Evolutionary conservation across 2,329 filamentous ascomycete genomes (phyloP).

Genomic region (Rhytidhysteron rufulum): DNA sequence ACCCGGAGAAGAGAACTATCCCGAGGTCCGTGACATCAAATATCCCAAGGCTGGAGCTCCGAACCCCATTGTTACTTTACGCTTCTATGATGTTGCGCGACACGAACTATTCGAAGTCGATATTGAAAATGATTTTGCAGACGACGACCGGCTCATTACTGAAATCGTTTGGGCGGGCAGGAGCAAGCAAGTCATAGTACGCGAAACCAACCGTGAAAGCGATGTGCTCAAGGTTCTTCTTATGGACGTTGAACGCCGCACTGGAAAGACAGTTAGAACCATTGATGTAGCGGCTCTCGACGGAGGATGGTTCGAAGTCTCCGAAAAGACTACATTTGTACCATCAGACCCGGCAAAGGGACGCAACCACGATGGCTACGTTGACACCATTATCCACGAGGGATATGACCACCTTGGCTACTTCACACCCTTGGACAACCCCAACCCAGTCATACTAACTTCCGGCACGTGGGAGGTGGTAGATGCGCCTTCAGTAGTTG

Average conservation of each 20-base stretch:
- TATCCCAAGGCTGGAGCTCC: slow-evolving; percentile 95
- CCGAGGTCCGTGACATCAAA: slow-evolving; percentile 87
- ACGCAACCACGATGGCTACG: slow-evolving; percentile 79
- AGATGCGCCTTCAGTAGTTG: slow-evolving; percentile 76
- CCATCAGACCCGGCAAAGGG: slow-evolving; percentile 77
- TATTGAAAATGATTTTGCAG: slow-evolving; percentile 71
- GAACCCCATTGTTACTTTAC: slow-evolving; percentile 82
- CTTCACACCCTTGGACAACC: slow-evolving; percentile 81
- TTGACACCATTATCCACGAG: slow-evolving; percentile 83
- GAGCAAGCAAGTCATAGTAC: slow-evolving; percentile 72
- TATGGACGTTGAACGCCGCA: slow-evolving; percentile 70
- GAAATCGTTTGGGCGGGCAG: slow-evolving; percentile 85
- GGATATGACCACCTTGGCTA: slow-evolving; percentile 90
- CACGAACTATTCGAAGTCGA: slow-evolving; percentile 76
- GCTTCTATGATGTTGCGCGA: slow-evolving; percentile 81
- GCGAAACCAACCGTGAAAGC: slow-evolving; percentile 91
- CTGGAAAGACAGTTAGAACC: slow-evolving; percentile 73
- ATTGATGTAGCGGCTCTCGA: slow-evolving; percentile 81
- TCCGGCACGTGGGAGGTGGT: slow-evolving; percentile 91
- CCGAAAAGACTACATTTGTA: slow-evolving; percentile 78
- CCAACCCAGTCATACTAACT: slow-evolving; percentile 80
- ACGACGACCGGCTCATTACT: slow-evolving; percentile 84
- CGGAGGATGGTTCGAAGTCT: slow-evolving; percentile 95
- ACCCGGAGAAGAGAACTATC: slow-evolving; percentile 79
- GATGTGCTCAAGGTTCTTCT: slow-evolving; percentile 85